Conservation (phyloP, 768 basidiomycete genomes). For the Xerocomus spinulosus region DNA sequence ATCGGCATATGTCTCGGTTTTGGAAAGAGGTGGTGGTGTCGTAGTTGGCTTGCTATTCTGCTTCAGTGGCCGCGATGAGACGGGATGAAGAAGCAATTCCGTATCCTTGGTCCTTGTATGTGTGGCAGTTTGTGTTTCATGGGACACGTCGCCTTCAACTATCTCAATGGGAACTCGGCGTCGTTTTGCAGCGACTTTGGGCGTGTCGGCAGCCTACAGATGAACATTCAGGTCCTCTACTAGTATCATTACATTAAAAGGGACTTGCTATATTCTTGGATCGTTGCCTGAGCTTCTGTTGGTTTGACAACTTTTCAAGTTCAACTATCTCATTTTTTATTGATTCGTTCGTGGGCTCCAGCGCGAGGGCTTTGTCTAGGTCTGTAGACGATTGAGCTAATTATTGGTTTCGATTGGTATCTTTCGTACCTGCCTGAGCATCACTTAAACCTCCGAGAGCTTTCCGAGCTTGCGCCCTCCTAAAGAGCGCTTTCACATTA, state of each 20-base stretch:
- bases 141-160: constrained; percentile 35
- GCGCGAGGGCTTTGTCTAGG: constrained; percentile 47
- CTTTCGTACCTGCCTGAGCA: constrained; percentile 52
- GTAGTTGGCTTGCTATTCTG: constrained; percentile 14
- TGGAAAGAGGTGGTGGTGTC: constrained; percentile 8
- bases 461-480: constrained; percentile 69
- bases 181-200: constrained; percentile 32
- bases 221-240: constrained; percentile 5
- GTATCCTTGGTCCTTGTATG: constrained; percentile 8
- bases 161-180: constrained; percentile 64
- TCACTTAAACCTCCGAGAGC: constrained; percentile 50
- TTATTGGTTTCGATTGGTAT: not conserved
- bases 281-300: constrained; percentile 27
- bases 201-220: constrained; percentile 5
- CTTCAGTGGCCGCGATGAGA: constrained; percentile 36
- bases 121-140: not conserved
- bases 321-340: constrained; percentile 60
- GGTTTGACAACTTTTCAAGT: constrained; percentile 38
- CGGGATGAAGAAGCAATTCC: constrained; percentile 34
- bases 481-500: constrained; percentile 78
- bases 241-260: not conserved
- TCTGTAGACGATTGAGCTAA: constrained; percentile 42
- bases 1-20: constrained; percentile 47
- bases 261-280: constrained; percentile 31
- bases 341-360: constrained; percentile 63